phyloP scores from a whole-genome alignment of 805 yeast genomes.

The Cyberlindnera veronae region DNA sequence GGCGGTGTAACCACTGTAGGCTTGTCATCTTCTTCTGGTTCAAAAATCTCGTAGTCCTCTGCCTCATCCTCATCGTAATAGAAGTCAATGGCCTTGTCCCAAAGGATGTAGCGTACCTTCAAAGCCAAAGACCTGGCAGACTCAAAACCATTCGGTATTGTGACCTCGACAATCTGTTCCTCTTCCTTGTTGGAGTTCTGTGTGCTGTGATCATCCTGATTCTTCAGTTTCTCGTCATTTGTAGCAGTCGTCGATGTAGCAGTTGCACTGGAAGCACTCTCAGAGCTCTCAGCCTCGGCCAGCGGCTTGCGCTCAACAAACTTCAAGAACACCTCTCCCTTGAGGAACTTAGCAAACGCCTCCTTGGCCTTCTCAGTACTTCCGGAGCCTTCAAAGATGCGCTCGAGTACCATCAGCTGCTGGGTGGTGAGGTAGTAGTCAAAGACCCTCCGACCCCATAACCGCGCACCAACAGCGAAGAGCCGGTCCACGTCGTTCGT shows the following conservation, averaged over 20 bases:
- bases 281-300: too few species aligned
- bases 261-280: too few species aligned
- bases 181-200: slow-evolving; percentile 18
- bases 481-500: slow-evolving; percentile 25
- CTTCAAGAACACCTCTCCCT: slow-evolving; percentile 29
- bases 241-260: not conserved
- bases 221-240: slow-evolving; percentile 1
- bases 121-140: slow-evolving; percentile 56
- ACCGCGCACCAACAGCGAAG: slow-evolving; percentile 22
- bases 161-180: slow-evolving; percentile 37
- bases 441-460: slow-evolving; percentile 36
- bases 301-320: slow-evolving; percentile 14
- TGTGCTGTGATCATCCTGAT: slow-evolving; percentile 5
- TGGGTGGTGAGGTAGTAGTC: slow-evolving; percentile 51
- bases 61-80: slow-evolving; percentile 27
- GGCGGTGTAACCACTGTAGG: not conserved
- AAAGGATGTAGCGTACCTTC: slow-evolving; percentile 61
- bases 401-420: slow-evolving; percentile 48
- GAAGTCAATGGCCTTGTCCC: slow-evolving; percentile 65
- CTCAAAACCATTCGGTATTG: slow-evolving; percentile 39
- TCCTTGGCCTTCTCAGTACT: slow-evolving; percentile 18
- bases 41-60: slow-evolving; percentile 22
- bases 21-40: slow-evolving; percentile 1
- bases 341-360: slow-evolving; percentile 44
- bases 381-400: slow-evolving; percentile 36